Evolutionary conservation across 768 basidiomycete genomes (phyloP).

Genomic region (Albatrellus ellisii): DNA sequence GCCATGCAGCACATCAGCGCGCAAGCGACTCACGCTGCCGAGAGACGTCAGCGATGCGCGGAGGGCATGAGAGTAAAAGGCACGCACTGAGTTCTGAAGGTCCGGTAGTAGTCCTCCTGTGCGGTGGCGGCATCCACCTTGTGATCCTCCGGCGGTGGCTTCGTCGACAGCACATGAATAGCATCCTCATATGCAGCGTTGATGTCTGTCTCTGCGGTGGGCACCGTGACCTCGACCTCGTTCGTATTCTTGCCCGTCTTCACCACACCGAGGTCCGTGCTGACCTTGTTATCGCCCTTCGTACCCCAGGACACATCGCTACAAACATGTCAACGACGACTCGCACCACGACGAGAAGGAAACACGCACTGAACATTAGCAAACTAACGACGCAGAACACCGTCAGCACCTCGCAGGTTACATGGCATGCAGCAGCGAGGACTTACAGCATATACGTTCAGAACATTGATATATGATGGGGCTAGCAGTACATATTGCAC

Average conservation of each 20-base stretch:
- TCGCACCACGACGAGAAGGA: not conserved
- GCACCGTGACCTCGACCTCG: constrained; percentile 78
- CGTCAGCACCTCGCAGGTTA: not conserved
- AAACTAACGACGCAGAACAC: constrained; percentile 32
- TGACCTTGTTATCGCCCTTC: constrained; percentile 84
- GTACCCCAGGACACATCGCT: constrained; percentile 92
- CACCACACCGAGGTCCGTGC: constrained; percentile 78
- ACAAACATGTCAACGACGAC: constrained; percentile 2
- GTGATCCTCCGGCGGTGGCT: constrained; percentile 59
- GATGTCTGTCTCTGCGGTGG: constrained; percentile 81
- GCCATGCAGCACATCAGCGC: constrained; percentile 11
- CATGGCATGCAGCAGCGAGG: constrained; percentile 2
- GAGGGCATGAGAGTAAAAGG: not conserved
- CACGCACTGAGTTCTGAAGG: constrained; percentile 75
- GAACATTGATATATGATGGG: constrained; percentile 85
- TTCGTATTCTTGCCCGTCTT: constrained; percentile 51
- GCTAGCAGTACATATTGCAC: constrained; percentile 87
- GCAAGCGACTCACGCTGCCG: constrained; percentile 10
- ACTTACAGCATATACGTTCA: constrained; percentile 79
- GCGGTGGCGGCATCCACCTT: constrained; percentile 47
- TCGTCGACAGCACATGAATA: constrained; percentile 63
- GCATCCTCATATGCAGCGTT: constrained; percentile 89
- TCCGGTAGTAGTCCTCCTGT: constrained; percentile 81
- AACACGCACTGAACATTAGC: constrained; percentile 57
- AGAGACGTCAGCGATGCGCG: not conserved